Percentiles rank a stretch among this genome's conserved stretches.
Evolutionary conservation across 2,329 filamentous ascomycete genomes (phyloP).

Genomic region (Neopestalotiopsis clavispora): DNA sequence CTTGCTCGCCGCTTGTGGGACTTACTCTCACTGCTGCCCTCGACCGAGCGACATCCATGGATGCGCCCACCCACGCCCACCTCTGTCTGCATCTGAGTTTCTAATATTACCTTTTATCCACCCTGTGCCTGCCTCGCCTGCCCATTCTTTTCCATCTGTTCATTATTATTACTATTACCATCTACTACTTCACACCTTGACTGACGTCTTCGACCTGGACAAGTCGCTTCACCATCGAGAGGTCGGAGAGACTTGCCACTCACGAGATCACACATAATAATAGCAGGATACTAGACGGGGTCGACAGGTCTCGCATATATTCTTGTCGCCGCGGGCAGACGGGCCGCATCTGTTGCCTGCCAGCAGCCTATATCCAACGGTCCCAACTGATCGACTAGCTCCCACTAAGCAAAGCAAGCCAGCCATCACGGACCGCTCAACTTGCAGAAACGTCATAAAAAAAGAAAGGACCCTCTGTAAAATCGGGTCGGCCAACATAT

Average conservation of each 20-base stretch:
- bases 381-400: conserved; percentile 12
- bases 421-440: conserved; percentile 28
- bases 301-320: not conserved
- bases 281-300: not conserved
- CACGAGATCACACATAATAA: not conserved
- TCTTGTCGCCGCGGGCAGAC: not conserved
- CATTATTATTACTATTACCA: conserved; percentile 1
- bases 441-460: conserved; percentile 30
- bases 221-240: conserved; percentile 21
- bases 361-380: conserved; percentile 29
- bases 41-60: not conserved
- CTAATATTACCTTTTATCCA: conserved; percentile 15
- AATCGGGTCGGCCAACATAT: not conserved
- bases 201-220: conserved; percentile 10
- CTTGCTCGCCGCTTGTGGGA: not conserved
- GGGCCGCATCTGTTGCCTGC: not conserved
- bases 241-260: conserved; percentile 3
- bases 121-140: conserved; percentile 5
- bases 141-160: not conserved
- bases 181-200: not conserved
- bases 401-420: conserved; percentile 24
- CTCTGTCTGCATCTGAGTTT: conserved; percentile 1
- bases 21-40: not conserved
- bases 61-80: not conserved
- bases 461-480: not conserved